phyloP scores from a whole-genome alignment of 225 moss, liverwort and hornwort species.

The Pleurozium schreberi region DNA sequence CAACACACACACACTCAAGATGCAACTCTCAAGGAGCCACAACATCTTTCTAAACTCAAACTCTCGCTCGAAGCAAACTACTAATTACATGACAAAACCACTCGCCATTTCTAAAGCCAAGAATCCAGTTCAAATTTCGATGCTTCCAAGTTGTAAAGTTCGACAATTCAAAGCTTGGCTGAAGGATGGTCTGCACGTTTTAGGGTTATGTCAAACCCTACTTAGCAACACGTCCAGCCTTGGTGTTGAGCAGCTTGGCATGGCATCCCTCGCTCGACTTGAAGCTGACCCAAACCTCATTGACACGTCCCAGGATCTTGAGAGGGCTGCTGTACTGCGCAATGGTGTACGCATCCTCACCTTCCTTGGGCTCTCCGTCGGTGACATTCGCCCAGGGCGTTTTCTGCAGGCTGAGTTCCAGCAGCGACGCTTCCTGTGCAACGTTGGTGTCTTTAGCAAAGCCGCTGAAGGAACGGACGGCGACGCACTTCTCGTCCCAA shows the following conservation, averaged over 20 bases:
- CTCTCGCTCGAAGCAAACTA: neutral
- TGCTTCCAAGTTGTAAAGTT: neutral
- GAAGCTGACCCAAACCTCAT: slow-evolving; percentile 89
- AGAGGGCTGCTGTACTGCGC: slow-evolving; percentile 85
- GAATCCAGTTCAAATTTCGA: neutral
- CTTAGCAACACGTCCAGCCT: slow-evolving; percentile 9
- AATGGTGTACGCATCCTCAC: slow-evolving; percentile 74
- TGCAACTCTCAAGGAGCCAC: neutral
- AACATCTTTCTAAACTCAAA: neutral
- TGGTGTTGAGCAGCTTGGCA: slow-evolving; percentile 24
- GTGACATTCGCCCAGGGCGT: slow-evolving; percentile 51
- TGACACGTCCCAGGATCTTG: slow-evolving; percentile 57
- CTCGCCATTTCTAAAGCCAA: neutral
- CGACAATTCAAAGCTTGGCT: neutral
- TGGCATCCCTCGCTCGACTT: slow-evolving; percentile 29
- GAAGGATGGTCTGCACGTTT: neutral
- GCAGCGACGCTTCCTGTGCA: slow-evolving; percentile 52
- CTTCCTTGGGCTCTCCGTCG: slow-evolving; percentile 26
- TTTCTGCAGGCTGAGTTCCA: slow-evolving; percentile 47
- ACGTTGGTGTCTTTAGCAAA: slow-evolving; percentile 77
- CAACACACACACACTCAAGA: neutral
- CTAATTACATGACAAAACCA: neutral
- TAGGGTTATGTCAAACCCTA: neutral
- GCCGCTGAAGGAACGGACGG: slow-evolving; percentile 68
- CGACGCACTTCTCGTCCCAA: slow-evolving; percentile 53